phyloP scores from a whole-genome alignment of 768 basidiomycete species.

The Leccinellum rugosiceps region DNA sequence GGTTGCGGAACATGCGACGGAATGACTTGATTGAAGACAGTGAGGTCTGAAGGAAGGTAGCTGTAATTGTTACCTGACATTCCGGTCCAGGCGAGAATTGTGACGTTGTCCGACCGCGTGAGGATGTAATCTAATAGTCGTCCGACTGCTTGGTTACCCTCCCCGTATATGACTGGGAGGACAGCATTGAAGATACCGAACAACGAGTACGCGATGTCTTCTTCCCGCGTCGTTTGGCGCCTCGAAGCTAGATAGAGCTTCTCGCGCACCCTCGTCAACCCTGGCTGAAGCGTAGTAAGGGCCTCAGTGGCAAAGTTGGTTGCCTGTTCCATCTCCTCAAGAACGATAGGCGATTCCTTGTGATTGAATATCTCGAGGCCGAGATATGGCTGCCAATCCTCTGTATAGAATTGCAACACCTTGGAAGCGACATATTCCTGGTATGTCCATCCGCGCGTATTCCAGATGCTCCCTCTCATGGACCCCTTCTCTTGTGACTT shows the following conservation, averaged over 20 bases:
- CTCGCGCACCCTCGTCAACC: background rate
- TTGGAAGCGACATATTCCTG: background rate
- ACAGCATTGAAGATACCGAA: background rate
- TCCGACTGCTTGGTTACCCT: background rate
- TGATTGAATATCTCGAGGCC: background rate
- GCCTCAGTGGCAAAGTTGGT: background rate
- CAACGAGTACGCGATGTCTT: background rate
- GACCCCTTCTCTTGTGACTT: background rate
- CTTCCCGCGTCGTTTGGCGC: background rate
- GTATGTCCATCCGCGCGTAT: background rate
- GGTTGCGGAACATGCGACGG: background rate
- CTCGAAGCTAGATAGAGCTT: background rate
- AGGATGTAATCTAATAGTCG: background rate
- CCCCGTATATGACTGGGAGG: background rate
- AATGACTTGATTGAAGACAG: background rate
- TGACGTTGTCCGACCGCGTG: background rate
- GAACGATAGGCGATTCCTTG: background rate
- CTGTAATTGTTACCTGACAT: background rate
- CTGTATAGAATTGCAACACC: background rate
- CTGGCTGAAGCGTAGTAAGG: background rate
- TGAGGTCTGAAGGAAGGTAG: too few relatives aligned
- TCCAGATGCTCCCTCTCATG: background rate
- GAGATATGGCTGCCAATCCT: background rate
- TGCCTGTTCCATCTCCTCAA: background rate
- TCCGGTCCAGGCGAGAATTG: background rate